phyloP scores from a whole-genome alignment of 768 basidiomycete species.

The Termitomyces sp. region DNA sequence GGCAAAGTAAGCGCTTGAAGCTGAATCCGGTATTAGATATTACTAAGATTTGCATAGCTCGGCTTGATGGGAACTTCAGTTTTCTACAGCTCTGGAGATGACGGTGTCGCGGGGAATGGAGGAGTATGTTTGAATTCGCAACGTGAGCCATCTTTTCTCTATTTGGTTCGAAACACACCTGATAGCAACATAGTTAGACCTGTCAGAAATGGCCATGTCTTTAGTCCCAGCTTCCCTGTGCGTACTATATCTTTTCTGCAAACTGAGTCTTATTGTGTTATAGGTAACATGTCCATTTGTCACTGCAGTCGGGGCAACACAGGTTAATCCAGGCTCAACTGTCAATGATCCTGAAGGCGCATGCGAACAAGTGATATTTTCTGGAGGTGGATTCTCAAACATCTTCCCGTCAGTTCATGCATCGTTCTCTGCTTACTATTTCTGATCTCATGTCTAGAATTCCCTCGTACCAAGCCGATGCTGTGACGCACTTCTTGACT shows the following conservation, averaged over 20 bases:
- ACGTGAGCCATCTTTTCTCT: conserved; percentile 19
- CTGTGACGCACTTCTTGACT: conserved; percentile 33
- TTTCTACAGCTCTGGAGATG: conserved; percentile 54
- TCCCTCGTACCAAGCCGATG: conserved; percentile 38
- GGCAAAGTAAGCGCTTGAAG: conserved; percentile 25
- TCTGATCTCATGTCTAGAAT: conserved; percentile 20
- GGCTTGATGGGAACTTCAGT: conserved; percentile 57
- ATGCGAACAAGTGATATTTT: conserved; percentile 39
- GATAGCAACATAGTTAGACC: conserved; percentile 15
- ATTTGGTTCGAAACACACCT: background rate
- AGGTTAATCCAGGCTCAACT: conserved; percentile 36
- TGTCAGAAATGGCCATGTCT: conserved; percentile 16
- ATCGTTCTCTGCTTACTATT: background rate
- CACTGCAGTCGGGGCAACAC: conserved; percentile 48
- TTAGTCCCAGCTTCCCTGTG: conserved; percentile 22
- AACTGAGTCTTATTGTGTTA: background rate
- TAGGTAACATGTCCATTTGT: conserved; percentile 42
- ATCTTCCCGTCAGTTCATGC: conserved; percentile 26
- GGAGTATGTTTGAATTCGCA: conserved; percentile 36
- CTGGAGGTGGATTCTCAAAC: conserved; percentile 48
- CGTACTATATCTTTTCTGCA: background rate
- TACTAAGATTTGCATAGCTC: conserved; percentile 24
- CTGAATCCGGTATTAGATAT: background rate
- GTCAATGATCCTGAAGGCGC: conserved; percentile 40
- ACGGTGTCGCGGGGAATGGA: conserved; percentile 13